These are phyloP conservation scores for Thalassia testudinum DNA, from an alignment of 116 monocot genomes.

Conservation along the genomic window DNA sequence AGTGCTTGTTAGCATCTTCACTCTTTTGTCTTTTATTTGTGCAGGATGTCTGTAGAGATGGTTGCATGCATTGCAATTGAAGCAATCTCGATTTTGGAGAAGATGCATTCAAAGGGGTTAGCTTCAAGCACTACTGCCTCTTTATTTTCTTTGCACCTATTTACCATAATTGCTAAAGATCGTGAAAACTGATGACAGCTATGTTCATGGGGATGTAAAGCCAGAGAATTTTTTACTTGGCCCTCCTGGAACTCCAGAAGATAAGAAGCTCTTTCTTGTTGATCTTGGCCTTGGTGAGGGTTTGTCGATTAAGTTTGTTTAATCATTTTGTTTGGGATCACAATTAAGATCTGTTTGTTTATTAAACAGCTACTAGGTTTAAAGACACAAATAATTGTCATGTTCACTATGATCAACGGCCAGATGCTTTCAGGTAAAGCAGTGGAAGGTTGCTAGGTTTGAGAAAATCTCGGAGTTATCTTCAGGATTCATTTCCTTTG, in stretches of 20 bases:
- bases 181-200: conserved; percentile 23
- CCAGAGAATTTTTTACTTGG: conserved; percentile 96
- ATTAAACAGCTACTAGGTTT: conserved; percentile 76
- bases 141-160: conserved; percentile 10
- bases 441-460: no score
- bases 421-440: conserved; percentile 84
- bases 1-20: background rate
- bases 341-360: background rate
- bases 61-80: conserved; percentile 97
- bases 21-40: conserved; percentile 6
- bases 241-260: conserved; percentile 55
- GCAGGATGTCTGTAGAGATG: conserved; percentile 93
- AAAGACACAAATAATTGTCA: conserved; percentile 60
- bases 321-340: background rate
- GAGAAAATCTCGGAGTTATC: no score
- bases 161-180: conserved; percentile 48
- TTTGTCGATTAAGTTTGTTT: background rate
- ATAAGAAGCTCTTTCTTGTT: conserved; percentile 91
- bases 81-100: conserved; percentile 94
- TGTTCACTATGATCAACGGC: conserved; percentile 87
- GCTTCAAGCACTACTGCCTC: conserved; percentile 43
- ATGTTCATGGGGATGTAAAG: conserved; percentile 96
- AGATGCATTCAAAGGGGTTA: conserved; percentile 97
- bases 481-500: no score
- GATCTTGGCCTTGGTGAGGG: conserved; percentile 83